Evolutionary conservation across 2,329 filamentous ascomycete genomes (phyloP), one percentile per base, ranked within the genome.

Genomic region (Aspergillus ustus): DNA sequence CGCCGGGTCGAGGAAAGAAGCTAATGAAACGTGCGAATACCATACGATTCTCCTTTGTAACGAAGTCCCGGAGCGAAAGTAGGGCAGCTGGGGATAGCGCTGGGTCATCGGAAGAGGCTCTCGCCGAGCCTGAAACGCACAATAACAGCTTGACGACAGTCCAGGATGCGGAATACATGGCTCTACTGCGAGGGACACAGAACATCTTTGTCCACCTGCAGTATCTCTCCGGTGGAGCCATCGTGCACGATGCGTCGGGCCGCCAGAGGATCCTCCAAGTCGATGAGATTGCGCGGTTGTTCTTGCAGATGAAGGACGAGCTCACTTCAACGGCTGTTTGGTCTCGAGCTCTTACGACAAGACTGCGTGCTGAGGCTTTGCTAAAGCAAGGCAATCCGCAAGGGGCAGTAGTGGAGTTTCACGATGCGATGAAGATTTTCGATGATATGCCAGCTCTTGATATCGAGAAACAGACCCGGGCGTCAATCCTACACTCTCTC

Each of bases 191-290:
- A 22, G 55, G 60, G 17, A 62, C 56, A 34, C 66, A 70, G 53
- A 66, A 68, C 22, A 57, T 67, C 9, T 73, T 69, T 52, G 57
- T 74, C 17, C 72, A 74, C 50, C 62, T 72, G 46, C 70, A 70
- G 40, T 62, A 70, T 34, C 53, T 68, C 6, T 66, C 70, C 0
- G 70, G 69, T 11, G 71, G 69, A 0, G 65, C 62, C 1, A 62
- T 73, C 9, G 69, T 73, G 20, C 69, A 74, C 44, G 72, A 74
- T 60, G 67, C 65, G 11, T 73, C 69, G 17, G 72, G 72, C 7
- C 68, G 72, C 34, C 70, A 71, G 52, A 63, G 72, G 20, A 66
- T 74, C n/a, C 66, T 74, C n/a, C 62, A 68, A 25, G 70, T 73
- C 52, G 71, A 72, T 22, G 70, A 74, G 59, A 65, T 72, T 34